These are phyloP conservation scores for Fraxinus dipetala DNA, from an alignment of 305 asterid genomes.

Conservation along the genomic window DNA sequence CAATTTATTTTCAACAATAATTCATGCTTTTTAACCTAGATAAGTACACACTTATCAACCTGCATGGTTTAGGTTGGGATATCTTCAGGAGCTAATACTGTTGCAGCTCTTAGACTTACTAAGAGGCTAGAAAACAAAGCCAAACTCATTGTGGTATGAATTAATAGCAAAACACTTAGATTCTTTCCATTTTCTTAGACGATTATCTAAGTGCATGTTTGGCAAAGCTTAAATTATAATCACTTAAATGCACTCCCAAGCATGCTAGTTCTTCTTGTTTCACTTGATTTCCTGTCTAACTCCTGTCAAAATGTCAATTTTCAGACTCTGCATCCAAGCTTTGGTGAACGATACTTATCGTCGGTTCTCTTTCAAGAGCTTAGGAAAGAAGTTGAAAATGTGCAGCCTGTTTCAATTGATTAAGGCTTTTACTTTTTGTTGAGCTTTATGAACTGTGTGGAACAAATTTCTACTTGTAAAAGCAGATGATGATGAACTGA, in stretches of 20 bases:
- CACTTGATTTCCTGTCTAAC: too few species aligned
- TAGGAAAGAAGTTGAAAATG: conserved; percentile 70
- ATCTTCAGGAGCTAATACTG: conserved; percentile 93
- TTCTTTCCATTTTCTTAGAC: too few species aligned
- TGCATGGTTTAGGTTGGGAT: conserved; percentile 66
- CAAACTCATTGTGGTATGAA: conserved; percentile 85
- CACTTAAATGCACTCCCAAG: too few species aligned
- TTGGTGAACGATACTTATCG: neutral
- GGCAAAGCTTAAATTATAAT: too few species aligned
- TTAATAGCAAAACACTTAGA: too few species aligned
- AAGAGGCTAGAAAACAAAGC: conserved; percentile 84
- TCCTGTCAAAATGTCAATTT: too few species aligned
- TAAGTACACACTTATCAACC: too few species aligned
- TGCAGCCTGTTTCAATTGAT: conserved; percentile 88
- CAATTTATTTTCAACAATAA: too few species aligned
- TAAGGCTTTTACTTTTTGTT: conserved; percentile 26
- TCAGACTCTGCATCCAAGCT: too few species aligned
- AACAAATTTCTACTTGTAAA: neutral
- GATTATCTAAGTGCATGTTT: too few species aligned
- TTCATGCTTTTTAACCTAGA: too few species aligned
- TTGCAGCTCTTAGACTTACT: conserved; percentile 80
- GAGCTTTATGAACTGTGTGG: neutral
- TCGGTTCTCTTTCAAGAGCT: conserved; percentile 63
- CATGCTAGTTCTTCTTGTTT: too few species aligned
- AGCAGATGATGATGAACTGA: neutral